Conservation (phyloP, 2,329 filamentous ascomycete genomes). For the Rutstroemia sp. region DNA sequence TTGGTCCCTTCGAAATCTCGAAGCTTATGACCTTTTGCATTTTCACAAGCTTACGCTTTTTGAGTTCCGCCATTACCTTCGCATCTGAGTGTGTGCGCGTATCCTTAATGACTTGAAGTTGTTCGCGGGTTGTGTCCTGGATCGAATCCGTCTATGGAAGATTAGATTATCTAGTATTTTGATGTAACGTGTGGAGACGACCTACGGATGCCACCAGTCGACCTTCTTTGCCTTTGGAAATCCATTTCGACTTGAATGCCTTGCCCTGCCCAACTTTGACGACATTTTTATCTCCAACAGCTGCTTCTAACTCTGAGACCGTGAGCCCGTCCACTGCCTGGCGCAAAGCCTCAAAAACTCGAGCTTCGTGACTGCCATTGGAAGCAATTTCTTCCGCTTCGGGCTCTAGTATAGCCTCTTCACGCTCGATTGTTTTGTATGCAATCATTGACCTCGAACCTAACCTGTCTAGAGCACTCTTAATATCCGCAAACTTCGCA, state of each 20-base stretch:
- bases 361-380: constrained; percentile 75
- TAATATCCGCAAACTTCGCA: constrained; percentile 61
- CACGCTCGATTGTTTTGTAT: constrained; percentile 76
- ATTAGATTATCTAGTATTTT: constrained; percentile 11
- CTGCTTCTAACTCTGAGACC: constrained; percentile 63
- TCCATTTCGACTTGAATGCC: constrained; percentile 79
- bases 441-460: constrained; percentile 77
- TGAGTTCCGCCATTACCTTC: constrained; percentile 73
- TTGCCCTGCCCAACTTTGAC: constrained; percentile 87
- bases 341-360: constrained; percentile 69
- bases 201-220: constrained; percentile 46
- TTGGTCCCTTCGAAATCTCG: constrained; percentile 74
- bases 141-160: constrained; percentile 58
- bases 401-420: constrained; percentile 68
- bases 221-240: constrained; percentile 52
- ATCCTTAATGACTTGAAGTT: constrained; percentile 65
- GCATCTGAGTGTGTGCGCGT: constrained; percentile 62
- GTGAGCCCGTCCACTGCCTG: constrained; percentile 72
- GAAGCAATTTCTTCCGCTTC: constrained; percentile 66
- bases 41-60: constrained; percentile 84
- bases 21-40: constrained; percentile 81
- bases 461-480: constrained; percentile 82
- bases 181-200: constrained; percentile 7
- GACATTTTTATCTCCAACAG: constrained; percentile 65
- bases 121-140: constrained; percentile 68